A percentile compares a stretch with the other conserved stretches of the same genome.
phyloP scores from a whole-genome alignment of 345 rosid species.

The Camelina sativa region DNA sequence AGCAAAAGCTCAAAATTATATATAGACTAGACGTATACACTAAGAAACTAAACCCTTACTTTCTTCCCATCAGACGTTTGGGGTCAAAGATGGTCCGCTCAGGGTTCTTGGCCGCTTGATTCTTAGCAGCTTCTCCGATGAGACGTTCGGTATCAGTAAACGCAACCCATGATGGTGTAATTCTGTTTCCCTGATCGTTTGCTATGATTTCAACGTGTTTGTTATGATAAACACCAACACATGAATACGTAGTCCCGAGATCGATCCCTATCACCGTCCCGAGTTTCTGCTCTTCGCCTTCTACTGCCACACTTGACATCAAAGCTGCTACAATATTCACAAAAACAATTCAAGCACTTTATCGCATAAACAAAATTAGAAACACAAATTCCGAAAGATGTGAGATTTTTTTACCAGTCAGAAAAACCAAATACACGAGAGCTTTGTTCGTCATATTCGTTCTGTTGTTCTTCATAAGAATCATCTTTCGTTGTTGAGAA shows the following conservation, averaged over 20 bases:
- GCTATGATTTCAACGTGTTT: slow-evolving; percentile 63
- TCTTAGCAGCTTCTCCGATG: slow-evolving; percentile 71
- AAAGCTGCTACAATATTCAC: slow-evolving; percentile 35
- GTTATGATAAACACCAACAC: slow-evolving; percentile 56
- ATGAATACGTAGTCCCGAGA: slow-evolving; percentile 64
- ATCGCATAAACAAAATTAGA: background rate
- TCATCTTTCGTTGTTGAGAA: slow-evolving; percentile 22
- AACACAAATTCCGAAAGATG: background rate
- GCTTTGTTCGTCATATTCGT: slow-evolving; percentile 42
- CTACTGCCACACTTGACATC: slow-evolving; percentile 38
- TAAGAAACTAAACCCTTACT: slow-evolving; percentile 27
- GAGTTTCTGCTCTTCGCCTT: slow-evolving; percentile 44
- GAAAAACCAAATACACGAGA: slow-evolving; percentile 28
- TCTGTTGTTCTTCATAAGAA: background rate
- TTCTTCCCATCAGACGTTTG: slow-evolving; percentile 63
- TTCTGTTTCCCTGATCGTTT: slow-evolving; percentile 69
- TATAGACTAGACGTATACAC: background rate
- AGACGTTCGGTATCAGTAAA: slow-evolving; percentile 68
- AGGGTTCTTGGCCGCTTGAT: slow-evolving; percentile 59
- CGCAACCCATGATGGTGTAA: slow-evolving; percentile 75
- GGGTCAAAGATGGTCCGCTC: slow-evolving; percentile 57
- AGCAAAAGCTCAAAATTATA: slow-evolving; percentile 9
- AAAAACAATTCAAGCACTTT: background rate
- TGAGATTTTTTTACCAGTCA: slow-evolving; percentile 39
- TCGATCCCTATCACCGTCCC: slow-evolving; percentile 68